Base-by-base conservation (phyloP, 441 rosid species). In the Dalechampia spathulata region DNA sequence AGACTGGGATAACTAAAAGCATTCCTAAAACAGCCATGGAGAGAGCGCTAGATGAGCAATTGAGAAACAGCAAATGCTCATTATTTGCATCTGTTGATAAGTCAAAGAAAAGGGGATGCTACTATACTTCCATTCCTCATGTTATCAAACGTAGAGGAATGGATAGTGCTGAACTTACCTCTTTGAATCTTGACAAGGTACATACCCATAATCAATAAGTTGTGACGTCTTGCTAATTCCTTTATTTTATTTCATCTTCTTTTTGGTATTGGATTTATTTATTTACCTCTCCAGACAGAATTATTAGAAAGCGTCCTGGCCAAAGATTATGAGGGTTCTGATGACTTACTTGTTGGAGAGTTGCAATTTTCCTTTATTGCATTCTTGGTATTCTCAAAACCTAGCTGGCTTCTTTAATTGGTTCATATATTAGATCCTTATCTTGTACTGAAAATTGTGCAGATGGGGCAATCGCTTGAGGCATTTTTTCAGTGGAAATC, bases 401-500 rank as follows among this genome's bases (percentile, higher is more conserved):
- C 47, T 59, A 49, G 21, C 20, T 46, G 7, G 37, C 23, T 54
- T 62, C 46, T 55, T 41, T 26, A 21, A 60, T 43, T 11, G 9
- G 8, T 34, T 55, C 17, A 63, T 22, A 32, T 7, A 42, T 67
- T 55, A 42, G 7, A 20, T 64, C 26, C 62, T 63, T 16, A 57
- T 61, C 34, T 43, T 40, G 7, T 26, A 22, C 27, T 47, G 11
- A 30, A 49, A 47, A 57, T 52, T 64, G 14, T 83, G 81, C 90
- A 88, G 98, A 86, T 88, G 91, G 96, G 96, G 22, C 94, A 92
- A 58, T 92, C 98, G 46, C 90, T 88, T 67, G 85, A 86, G 66
- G 83, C 87, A 7, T 86, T 92, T 72, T 57, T 84, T 56, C 96
- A 92, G 65, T 92, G 98, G 98, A 92, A 86, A 73, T 77, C 95